Conservation (phyloP, 1,139 yeast species). For the Kodamaea alishanica region DNA sequence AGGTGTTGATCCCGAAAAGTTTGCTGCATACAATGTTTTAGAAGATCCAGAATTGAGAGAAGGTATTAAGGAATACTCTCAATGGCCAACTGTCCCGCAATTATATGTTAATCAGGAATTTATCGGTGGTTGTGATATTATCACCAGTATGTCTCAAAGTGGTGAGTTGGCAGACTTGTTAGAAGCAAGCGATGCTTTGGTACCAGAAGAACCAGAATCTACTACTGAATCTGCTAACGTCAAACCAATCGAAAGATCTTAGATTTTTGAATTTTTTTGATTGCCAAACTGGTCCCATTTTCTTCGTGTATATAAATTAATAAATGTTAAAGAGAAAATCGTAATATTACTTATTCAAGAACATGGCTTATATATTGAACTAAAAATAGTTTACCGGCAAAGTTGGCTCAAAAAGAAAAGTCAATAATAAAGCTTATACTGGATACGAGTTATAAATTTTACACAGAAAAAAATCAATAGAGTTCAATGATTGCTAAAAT, state of each 20-base stretch:
- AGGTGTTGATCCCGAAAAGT: conserved; percentile 94
- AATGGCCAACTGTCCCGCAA: conserved; percentile 93
- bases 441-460: too few relatives aligned
- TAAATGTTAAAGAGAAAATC: neutral
- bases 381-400: too few relatives aligned
- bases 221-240: conserved; percentile 29
- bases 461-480: too few relatives aligned
- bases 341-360: neutral
- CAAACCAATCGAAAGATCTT: conserved; percentile 38
- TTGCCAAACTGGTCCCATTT: neutral
- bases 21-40: conserved; percentile 94
- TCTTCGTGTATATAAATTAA: conserved; percentile 3
- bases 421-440: too few relatives aligned
- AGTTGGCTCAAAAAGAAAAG: too few relatives aligned
- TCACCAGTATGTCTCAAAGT: conserved; percentile 83
- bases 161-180: conserved; percentile 89
- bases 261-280: conserved; percentile 12
- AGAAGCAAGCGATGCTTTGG: conserved; percentile 74
- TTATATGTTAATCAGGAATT: conserved; percentile 74
- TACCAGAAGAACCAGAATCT: conserved; percentile 63
- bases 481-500: too few relatives aligned
- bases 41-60: conserved; percentile 90
- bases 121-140: conserved; percentile 95
- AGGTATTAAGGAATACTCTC: conserved; percentile 91
- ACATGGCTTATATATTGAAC: too few relatives aligned